Evolutionary conservation across 805 yeast genomes (phyloP).

Genomic region (Teunomyces kruisii): DNA sequence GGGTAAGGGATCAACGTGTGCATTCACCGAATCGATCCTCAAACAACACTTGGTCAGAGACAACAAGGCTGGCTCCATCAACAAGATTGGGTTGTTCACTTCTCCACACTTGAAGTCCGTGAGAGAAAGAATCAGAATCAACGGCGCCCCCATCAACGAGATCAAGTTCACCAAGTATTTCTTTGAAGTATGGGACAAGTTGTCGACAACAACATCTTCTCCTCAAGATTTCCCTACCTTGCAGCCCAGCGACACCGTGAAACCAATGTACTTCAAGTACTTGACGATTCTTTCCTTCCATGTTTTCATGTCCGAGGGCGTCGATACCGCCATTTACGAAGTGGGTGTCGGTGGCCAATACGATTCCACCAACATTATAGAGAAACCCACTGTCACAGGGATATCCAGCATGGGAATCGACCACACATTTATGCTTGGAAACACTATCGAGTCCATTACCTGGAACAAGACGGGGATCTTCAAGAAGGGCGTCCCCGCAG

Average conservation of each 20-base stretch:
- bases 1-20: slow-evolving; percentile 98
- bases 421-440: slow-evolving; percentile 83
- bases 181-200: slow-evolving; percentile 89
- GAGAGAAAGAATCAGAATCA: slow-evolving; percentile 84
- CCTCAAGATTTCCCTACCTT: slow-evolving; percentile 55
- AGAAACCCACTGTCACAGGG: slow-evolving; percentile 79
- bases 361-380: slow-evolving; percentile 91
- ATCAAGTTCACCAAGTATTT: slow-evolving; percentile 82
- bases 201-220: slow-evolving; percentile 60
- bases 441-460: slow-evolving; percentile 84
- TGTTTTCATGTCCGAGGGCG: slow-evolving; percentile 81
- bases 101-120: slow-evolving; percentile 95
- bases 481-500: slow-evolving; percentile 66
- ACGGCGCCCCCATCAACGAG: slow-evolving; percentile 83
- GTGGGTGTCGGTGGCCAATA: slow-evolving; percentile 98
- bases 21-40: slow-evolving; percentile 82
- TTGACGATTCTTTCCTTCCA: slow-evolving; percentile 89
- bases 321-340: slow-evolving; percentile 93
- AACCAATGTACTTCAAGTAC: slow-evolving; percentile 92
- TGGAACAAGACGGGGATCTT: slow-evolving; percentile 97
- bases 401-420: slow-evolving; percentile 87
- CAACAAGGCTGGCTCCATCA: slow-evolving; percentile 4
- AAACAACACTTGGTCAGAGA: slow-evolving; percentile 49
- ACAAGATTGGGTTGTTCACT: slow-evolving; percentile 86
- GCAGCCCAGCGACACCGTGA: slow-evolving; percentile 66